Evolutionary conservation across 148 eudicot species (phyloP).

Genomic region (Chenopodium berlandieri): DNA sequence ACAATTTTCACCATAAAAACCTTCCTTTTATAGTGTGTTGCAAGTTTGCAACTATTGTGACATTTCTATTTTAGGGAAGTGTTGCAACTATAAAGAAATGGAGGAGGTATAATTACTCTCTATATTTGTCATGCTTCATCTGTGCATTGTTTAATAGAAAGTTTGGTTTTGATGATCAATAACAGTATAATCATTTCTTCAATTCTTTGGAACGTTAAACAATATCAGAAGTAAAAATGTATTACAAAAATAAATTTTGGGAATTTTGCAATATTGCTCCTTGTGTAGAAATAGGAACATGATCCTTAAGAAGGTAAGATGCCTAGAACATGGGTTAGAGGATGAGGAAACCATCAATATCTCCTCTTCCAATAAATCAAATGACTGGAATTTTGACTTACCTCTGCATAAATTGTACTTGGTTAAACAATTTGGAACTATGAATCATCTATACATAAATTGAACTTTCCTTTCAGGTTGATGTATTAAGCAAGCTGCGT

Average conservation of each 20-base stretch:
- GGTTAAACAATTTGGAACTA: background rate
- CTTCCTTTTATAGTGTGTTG: no score
- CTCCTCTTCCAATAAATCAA: background rate
- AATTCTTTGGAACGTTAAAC: no score
- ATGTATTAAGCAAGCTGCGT: conserved; percentile 65
- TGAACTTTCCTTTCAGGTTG: conserved; percentile 44
- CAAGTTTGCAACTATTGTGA: no score
- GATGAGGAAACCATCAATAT: background rate
- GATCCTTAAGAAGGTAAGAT: background rate
- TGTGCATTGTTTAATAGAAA: background rate
- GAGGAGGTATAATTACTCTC: no score
- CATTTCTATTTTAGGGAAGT: no score
- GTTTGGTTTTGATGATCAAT: background rate
- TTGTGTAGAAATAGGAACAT: background rate
- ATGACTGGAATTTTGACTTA: no score
- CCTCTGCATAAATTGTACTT: no score
- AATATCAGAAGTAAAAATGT: no score
- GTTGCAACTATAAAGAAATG: no score
- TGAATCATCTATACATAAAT: background rate
- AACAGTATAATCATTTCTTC: background rate
- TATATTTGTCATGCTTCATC: background rate
- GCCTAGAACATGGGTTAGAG: background rate
- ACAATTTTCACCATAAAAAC: no score
- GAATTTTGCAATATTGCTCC: background rate
- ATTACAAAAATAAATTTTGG: background rate